phyloP scores from a whole-genome alignment of 1,139 yeast genomes.

The Yamadazyma trypodendri region DNA sequence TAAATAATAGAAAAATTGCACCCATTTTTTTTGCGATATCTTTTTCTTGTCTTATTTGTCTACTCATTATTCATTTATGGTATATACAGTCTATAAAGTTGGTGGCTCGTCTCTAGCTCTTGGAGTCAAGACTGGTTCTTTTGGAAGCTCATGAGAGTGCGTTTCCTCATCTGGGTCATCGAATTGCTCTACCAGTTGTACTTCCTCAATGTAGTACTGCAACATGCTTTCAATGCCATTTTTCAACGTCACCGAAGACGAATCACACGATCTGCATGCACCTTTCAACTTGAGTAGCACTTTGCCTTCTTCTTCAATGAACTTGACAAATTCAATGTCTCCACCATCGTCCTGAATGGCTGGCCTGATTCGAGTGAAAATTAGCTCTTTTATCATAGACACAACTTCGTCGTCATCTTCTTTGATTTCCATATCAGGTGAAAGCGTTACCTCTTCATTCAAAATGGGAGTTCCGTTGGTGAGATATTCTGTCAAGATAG shows the following conservation, averaged over 20 bases:
- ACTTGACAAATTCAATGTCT: slow-evolving; percentile 70
- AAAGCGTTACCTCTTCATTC: slow-evolving; percentile 27
- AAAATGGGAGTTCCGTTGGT: slow-evolving; percentile 71
- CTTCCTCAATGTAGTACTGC: slow-evolving; percentile 79
- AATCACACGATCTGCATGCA: slow-evolving; percentile 78
- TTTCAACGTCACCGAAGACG: slow-evolving; percentile 71
- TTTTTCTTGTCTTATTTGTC: slow-evolving; percentile 5
- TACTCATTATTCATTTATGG: slow-evolving; percentile 8
- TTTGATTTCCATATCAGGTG: slow-evolving; percentile 37
- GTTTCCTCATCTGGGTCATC: slow-evolving; percentile 28
- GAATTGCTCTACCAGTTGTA: slow-evolving; percentile 63
- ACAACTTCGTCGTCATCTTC: slow-evolving; percentile 79
- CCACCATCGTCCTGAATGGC: slow-evolving; percentile 90
- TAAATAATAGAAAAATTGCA: slow-evolving; percentile 5
- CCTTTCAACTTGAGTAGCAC: slow-evolving; percentile 69
- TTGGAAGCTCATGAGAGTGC: not conserved
- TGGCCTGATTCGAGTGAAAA: slow-evolving; percentile 92
- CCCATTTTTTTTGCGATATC: slow-evolving; percentile 1
- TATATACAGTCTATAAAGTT: slow-evolving; percentile 23
- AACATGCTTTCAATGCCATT: slow-evolving; percentile 82
- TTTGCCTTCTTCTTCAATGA: slow-evolving; percentile 61
- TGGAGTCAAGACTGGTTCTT: slow-evolving; percentile 25
- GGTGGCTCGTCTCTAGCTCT: slow-evolving; percentile 42
- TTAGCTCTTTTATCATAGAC: slow-evolving; percentile 87
- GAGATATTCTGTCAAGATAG: slow-evolving; percentile 78